Conservation (phyloP, 129 eudicot species). For the Cynara cardunculus region DNA sequence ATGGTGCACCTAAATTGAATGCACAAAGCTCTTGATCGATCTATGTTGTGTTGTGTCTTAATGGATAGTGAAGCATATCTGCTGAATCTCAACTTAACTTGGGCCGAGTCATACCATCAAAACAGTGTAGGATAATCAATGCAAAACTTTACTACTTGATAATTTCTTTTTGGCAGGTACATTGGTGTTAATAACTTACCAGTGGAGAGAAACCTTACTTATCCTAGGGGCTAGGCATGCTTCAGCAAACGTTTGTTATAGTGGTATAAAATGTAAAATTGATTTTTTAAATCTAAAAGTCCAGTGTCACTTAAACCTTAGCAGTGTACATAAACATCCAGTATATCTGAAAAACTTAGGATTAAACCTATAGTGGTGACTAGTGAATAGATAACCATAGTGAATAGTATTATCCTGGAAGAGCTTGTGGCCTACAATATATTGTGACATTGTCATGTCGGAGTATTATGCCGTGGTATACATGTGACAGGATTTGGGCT, state of each 20-base stretch:
- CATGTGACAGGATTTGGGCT: background rate
- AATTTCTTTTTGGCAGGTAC: background rate
- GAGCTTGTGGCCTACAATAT: background rate
- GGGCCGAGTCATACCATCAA: background rate
- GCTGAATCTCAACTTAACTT: background rate
- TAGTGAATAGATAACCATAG: background rate
- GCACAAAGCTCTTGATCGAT: background rate
- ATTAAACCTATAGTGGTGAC: background rate
- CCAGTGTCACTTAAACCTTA: no score
- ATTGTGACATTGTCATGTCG: background rate
- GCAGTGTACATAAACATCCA: no score
- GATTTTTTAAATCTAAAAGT: no score
- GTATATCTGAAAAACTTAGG: no score
- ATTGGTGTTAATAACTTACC: background rate
- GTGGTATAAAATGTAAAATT: no score
- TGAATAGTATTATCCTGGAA: background rate
- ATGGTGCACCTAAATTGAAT: background rate
- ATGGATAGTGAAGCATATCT: background rate
- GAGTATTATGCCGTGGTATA: background rate
- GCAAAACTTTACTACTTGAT: background rate
- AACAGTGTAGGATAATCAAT: background rate
- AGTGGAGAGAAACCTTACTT: background rate
- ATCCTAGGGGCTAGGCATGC: background rate
- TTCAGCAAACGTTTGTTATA: no score
- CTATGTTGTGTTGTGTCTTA: background rate